phyloP scores from a whole-genome alignment of 2,329 filamentous ascomycete genomes.

The Arthrobotrys entomopaga region DNA sequence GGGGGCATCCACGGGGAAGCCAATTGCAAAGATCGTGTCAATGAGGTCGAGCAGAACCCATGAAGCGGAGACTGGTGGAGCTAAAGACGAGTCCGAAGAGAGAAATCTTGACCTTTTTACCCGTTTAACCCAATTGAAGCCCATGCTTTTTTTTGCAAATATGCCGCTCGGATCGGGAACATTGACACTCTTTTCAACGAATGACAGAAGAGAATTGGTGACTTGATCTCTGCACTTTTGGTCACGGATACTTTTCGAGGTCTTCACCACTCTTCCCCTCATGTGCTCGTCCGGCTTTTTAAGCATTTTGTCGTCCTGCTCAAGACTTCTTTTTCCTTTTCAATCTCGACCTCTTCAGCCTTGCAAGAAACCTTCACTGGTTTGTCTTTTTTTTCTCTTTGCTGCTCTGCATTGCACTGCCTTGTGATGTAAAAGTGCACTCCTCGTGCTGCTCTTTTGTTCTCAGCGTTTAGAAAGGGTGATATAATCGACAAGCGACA shows the following conservation, averaged over 20 bases:
- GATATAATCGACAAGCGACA: background rate
- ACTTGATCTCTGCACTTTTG: constrained; percentile 40
- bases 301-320: background rate
- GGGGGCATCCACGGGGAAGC: constrained; percentile 4
- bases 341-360: constrained; percentile 16
- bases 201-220: background rate
- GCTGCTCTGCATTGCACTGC: constrained; percentile 11
- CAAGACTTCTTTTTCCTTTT: constrained; percentile 7
- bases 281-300: background rate
- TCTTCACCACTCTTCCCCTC: background rate
- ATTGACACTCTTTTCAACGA: background rate
- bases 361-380: constrained; percentile 10
- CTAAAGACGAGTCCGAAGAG: constrained; percentile 8
- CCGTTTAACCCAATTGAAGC: too few species aligned
- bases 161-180: constrained; percentile 43
- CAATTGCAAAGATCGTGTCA: constrained; percentile 2
- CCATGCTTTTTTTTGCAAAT: too few species aligned
- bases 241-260: constrained; percentile 29
- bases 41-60: constrained; percentile 1
- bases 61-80: background rate
- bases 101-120: background rate
- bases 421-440: constrained; percentile 27
- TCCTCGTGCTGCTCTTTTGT: background rate
- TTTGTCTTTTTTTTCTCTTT: background rate
- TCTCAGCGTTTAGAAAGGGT: background rate